Evolutionary conservation across 176 grass and related monocot species (phyloP).

Genomic region (Tillandsia fasciculata): DNA sequence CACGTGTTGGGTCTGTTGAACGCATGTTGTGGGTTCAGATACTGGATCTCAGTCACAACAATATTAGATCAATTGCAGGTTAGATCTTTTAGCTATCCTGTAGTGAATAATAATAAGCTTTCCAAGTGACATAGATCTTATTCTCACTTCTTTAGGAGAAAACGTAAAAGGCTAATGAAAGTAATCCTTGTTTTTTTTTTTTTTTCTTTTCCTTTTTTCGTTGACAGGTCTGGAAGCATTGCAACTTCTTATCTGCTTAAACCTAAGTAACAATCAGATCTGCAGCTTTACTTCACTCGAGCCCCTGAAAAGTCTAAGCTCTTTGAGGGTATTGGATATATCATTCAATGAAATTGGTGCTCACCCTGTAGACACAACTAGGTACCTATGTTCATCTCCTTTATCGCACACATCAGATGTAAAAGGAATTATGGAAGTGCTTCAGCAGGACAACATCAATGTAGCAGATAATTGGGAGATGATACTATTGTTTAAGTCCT

Average conservation of each 20-base stretch:
- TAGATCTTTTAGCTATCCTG: neutral
- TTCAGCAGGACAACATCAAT: conserved; percentile 23
- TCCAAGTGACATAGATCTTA: neutral
- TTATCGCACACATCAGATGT: conserved; percentile 53
- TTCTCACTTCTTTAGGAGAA: neutral
- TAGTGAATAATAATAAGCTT: neutral
- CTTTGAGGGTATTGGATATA: conserved; percentile 67
- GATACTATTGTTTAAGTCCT: conserved; percentile 46
- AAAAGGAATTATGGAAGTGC: conserved; percentile 40
- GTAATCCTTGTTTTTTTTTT: conserved; percentile 16
- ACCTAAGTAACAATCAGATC: conserved; percentile 66
- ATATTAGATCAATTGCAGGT: conserved; percentile 67
- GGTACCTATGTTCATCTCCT: conserved; percentile 64
- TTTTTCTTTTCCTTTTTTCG: conserved; percentile 13
- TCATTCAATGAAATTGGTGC: conserved; percentile 75
- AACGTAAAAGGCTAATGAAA: neutral
- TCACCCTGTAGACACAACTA: conserved; percentile 51
- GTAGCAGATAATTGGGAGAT: conserved; percentile 55
- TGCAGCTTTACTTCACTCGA: conserved; percentile 70
- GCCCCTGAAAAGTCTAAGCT: conserved; percentile 50
- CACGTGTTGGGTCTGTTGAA: conserved; percentile 54
- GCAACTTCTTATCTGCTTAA: conserved; percentile 78
- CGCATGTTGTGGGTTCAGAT: conserved; percentile 76
- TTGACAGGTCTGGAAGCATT: conserved; percentile 74
- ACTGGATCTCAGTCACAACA: conserved; percentile 89